These are phyloP conservation scores for Alectoria sarmentosa DNA, from an alignment of 495 filamentous ascomycete species.

Conservation along the genomic window DNA sequence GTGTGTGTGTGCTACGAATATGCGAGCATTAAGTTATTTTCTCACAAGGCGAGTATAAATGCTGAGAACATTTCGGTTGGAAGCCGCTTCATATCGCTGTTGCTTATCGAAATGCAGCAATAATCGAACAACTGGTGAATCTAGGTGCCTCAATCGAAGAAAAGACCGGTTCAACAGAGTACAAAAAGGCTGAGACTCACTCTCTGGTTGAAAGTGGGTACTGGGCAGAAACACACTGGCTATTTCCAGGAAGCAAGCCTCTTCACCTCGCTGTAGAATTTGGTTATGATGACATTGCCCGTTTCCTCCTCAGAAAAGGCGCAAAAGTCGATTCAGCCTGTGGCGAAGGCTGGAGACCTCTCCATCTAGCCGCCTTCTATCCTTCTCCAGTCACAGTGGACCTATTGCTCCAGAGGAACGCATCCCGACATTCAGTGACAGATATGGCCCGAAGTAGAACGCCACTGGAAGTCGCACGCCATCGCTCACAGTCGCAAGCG, in stretches of 20 bases:
- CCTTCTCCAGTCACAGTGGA: conserved; percentile 1
- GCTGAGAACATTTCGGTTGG: conserved; percentile 27
- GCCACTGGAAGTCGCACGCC: too few species aligned
- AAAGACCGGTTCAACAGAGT: conserved; percentile 22
- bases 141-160: conserved; percentile 25
- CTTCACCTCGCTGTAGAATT: conserved; percentile 28
- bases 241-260: conserved; percentile 25
- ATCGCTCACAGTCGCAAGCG: too few species aligned
- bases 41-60: conserved; percentile 22
- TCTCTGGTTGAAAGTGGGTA: conserved; percentile 26
- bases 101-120: conserved; percentile 25
- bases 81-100: conserved; percentile 28
- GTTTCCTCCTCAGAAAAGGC: conserved; percentile 24
- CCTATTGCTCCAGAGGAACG: neutral
- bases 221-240: conserved; percentile 30
- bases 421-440: neutral
- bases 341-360: conserved; percentile 27
- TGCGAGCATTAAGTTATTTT: too few species aligned
- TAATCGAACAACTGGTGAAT: conserved; percentile 25
- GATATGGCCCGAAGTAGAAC: too few species aligned
- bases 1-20: too few species aligned
- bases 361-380: conserved; percentile 23
- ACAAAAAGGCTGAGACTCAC: conserved; percentile 26
- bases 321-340: conserved; percentile 23
- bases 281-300: conserved; percentile 25